Conservation (phyloP, 2,329 filamentous ascomycete genomes). For the Penicillium corylophilum region DNA sequence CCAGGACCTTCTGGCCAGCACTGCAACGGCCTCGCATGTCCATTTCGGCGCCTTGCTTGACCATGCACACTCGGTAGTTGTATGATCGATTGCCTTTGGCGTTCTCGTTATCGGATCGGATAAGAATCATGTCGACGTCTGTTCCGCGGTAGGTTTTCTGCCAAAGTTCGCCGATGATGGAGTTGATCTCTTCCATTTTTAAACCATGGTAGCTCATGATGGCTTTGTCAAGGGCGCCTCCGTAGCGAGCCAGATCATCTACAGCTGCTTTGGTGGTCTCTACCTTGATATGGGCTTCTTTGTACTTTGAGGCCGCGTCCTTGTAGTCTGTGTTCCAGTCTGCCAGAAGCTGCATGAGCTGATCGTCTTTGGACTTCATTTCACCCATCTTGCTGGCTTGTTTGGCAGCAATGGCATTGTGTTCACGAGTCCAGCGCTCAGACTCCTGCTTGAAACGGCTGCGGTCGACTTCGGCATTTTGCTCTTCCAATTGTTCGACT, state of each 20-base stretch:
- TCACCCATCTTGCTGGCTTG: constrained; percentile 72
- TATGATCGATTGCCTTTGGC: constrained; percentile 75
- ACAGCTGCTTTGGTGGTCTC: constrained; percentile 90
- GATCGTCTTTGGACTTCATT: constrained; percentile 81
- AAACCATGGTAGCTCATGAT: constrained; percentile 95
- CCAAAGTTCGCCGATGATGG: constrained; percentile 95
- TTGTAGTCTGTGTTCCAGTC: constrained; percentile 89
- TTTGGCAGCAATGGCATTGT: constrained; percentile 69
- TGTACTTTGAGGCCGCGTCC: constrained; percentile 75
- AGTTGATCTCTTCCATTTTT: constrained; percentile 98
- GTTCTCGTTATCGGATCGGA: constrained; percentile 84
- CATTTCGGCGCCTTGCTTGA: constrained; percentile 96
- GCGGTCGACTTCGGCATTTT: constrained; percentile 81
- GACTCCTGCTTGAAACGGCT: constrained; percentile 71
- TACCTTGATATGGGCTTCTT: constrained; percentile 83
- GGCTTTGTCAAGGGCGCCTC: constrained; percentile 82
- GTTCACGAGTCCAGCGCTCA: constrained; percentile 62
- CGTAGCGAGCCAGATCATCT: constrained; percentile 82
- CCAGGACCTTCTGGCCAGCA: constrained; percentile 93
- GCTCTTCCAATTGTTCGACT: constrained; percentile 71
- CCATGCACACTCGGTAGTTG: constrained; percentile 98
- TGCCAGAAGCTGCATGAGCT: constrained; percentile 67
- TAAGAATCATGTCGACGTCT: constrained; percentile 94
- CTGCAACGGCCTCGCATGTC: constrained; percentile 98
- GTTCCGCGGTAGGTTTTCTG: constrained; percentile 94